phyloP scores from a whole-genome alignment of 2,329 filamentous ascomycete genomes.

The Diaporthe citriasiana region DNA sequence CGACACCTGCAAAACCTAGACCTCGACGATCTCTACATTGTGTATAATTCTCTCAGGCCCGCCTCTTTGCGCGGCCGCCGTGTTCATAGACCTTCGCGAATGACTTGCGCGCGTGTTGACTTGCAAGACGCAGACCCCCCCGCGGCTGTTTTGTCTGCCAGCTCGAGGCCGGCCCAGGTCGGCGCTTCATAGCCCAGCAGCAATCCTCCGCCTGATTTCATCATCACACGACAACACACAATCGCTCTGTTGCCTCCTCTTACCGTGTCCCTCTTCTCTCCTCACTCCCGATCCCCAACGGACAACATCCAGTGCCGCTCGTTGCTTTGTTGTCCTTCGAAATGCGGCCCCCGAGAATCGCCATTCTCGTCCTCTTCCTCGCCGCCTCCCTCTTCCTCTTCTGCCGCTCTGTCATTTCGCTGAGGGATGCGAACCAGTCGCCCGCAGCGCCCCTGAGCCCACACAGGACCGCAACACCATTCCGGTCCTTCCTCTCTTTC shows the following conservation, averaged over 20 bases:
- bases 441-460: conserved; percentile 47
- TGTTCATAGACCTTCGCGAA: conserved; percentile 39
- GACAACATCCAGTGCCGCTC: conserved; percentile 5
- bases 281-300: background rate
- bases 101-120: conserved; percentile 37
- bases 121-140: conserved; percentile 23
- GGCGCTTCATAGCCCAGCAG: conserved; percentile 35
- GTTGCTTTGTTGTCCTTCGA: conserved; percentile 38
- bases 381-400: conserved; percentile 68
- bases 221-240: conserved; percentile 29
- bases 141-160: conserved; percentile 37
- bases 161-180: conserved; percentile 37
- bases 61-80: conserved; percentile 23
- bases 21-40: conserved; percentile 29
- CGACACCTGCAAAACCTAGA: conserved; percentile 23
- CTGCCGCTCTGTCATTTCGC: conserved; percentile 65
- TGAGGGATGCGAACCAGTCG: conserved; percentile 43
- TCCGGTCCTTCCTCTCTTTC: conserved; percentile 76
- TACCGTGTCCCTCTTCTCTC: background rate
- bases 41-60: conserved; percentile 30
- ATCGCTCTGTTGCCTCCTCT: conserved; percentile 23
- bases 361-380: conserved; percentile 68
- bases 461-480: conserved; percentile 51
- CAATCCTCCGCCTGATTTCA: conserved; percentile 13
- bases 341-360: conserved; percentile 69